Conservation (phyloP, 2,329 filamentous ascomycete species). For the Venturia nashicola region DNA sequence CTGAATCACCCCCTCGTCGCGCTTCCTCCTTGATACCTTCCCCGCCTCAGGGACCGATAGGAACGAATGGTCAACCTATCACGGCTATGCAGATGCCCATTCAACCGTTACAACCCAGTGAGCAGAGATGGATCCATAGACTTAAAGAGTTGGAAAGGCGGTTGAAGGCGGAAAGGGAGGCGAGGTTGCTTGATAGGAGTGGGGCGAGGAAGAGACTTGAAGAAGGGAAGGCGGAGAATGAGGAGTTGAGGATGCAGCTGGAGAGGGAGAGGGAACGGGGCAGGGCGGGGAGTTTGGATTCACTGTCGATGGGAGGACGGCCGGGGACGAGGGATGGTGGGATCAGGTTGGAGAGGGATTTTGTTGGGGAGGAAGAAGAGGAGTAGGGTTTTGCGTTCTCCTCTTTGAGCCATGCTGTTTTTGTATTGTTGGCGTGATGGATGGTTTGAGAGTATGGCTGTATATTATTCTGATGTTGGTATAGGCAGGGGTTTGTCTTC, state of each 20-base stretch:
- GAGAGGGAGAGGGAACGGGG: slow-evolving; percentile 41
- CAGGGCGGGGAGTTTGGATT: slow-evolving; percentile 12
- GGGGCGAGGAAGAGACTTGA: slow-evolving; percentile 72
- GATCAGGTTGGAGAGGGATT: background rate
- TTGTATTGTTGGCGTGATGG: background rate
- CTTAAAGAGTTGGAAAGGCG: slow-evolving; percentile 79
- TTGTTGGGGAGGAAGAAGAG: background rate
- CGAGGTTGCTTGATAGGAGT: slow-evolving; percentile 67
- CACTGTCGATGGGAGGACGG: background rate
- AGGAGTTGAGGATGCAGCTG: slow-evolving; percentile 53
- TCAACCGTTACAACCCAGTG: slow-evolving; percentile 31
- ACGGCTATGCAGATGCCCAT: slow-evolving; percentile 2
- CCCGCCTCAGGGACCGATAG: background rate
- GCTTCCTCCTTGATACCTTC: background rate
- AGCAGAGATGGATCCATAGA: slow-evolving; percentile 74
- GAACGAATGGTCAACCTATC: background rate
- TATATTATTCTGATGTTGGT: background rate
- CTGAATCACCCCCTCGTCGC: slow-evolving; percentile 15
- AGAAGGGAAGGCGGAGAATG: slow-evolving; percentile 62
- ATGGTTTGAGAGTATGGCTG: background rate
- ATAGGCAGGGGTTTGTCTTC: background rate
- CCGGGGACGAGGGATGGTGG: background rate
- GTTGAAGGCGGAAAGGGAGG: slow-evolving; percentile 82
- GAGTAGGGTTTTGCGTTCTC: background rate
- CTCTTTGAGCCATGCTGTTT: background rate